Conservation (phyloP, 2,329 filamentous ascomycete genomes). For the Hypomyces rosellus region DNA sequence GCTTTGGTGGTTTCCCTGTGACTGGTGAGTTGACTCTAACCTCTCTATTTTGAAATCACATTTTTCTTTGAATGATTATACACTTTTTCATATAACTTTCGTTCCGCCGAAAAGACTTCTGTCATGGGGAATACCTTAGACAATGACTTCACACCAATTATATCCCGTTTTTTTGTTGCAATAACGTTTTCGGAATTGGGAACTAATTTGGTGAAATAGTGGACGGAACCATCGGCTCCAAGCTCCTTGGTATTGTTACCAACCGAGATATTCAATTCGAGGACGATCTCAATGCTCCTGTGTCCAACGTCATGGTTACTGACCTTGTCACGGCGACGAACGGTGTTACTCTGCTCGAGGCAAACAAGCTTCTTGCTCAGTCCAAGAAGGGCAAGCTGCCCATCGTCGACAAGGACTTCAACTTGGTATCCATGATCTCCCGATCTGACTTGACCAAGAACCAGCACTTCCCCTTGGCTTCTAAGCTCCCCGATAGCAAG, state of each 20-base stretch:
- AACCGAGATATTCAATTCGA: constrained; percentile 98
- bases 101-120: constrained; percentile 96
- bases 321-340: constrained; percentile 82
- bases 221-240: constrained; percentile 85
- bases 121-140: constrained; percentile 66
- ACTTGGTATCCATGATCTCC: constrained; percentile 86
- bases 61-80: constrained; percentile 63
- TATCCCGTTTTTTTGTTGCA: constrained; percentile 12
- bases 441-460: constrained; percentile 98
- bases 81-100: constrained; percentile 93
- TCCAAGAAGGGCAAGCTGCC: constrained; percentile 99
- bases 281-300: constrained; percentile 61
- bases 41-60: neutral
- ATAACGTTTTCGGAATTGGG: constrained; percentile 8
- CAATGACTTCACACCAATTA: constrained; percentile 25
- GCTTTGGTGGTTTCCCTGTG: constrained; percentile 96
- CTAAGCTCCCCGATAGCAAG: constrained; percentile 94
- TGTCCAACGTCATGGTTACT: constrained; percentile 90
- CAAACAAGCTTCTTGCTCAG: constrained; percentile 85
- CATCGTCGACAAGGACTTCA: constrained; percentile 76
- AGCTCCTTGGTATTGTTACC: constrained; percentile 94
- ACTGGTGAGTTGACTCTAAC: constrained; percentile 66
- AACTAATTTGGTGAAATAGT: constrained; percentile 49
- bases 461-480: constrained; percentile 90
- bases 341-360: constrained; percentile 78